These are phyloP conservation scores for Camelina hispida DNA, from an alignment of 345 rosid species.

Conservation along the genomic window DNA sequence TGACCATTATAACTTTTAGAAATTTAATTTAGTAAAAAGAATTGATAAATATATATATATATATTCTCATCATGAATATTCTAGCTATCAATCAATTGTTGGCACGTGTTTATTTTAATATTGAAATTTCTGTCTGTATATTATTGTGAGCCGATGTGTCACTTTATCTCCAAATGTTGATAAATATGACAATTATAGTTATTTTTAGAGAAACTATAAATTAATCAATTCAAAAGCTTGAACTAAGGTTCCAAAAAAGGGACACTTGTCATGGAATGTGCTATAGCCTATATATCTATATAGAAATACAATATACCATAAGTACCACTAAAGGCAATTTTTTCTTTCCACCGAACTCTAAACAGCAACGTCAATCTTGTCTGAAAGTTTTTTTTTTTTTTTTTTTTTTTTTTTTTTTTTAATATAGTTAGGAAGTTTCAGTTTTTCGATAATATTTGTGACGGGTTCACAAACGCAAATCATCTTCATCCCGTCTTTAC, in stretches of 20 bases:
- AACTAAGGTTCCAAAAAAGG: conserved; percentile 13
- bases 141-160: conserved; percentile 12
- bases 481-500: background rate
- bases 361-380: conserved; percentile 24
- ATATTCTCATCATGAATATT: conserved; percentile 14
- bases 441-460: background rate
- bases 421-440: background rate
- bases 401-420: background rate
- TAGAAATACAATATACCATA: conserved; percentile 9
- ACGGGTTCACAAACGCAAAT: background rate
- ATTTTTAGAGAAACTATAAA: background rate
- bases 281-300: background rate
- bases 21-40: background rate
- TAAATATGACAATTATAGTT: conserved; percentile 6
- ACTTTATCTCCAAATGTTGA: conserved; percentile 6
- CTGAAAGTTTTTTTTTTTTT: background rate
- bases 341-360: conserved; percentile 35
- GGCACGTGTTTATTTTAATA: conserved; percentile 1
- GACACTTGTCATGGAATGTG: conserved; percentile 29
- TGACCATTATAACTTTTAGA: background rate
- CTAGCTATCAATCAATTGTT: conserved; percentile 16
- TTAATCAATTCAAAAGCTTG: conserved; percentile 5
- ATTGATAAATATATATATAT: background rate
- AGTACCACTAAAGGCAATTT: conserved; percentile 30
- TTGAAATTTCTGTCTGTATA: background rate